Conservation (phyloP, 2,329 filamentous ascomycete genomes). For the Apiospora saccharicola region DNA sequence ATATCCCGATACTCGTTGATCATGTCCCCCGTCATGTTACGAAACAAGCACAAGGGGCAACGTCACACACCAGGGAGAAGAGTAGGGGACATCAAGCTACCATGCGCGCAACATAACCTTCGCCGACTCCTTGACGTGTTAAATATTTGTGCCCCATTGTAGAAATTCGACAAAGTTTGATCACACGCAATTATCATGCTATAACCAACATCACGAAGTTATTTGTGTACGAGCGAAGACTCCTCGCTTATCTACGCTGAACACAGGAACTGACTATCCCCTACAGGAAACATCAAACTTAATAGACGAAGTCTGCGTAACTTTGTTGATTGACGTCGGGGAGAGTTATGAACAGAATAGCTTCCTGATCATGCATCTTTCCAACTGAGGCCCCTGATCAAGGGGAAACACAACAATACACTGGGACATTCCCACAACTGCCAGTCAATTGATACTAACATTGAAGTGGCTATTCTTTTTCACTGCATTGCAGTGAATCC, state of each 20-base stretch:
- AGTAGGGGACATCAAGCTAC: background rate
- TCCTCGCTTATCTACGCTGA: too few species aligned
- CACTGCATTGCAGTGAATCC: too few species aligned
- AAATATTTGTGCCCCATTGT: background rate
- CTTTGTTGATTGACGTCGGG: background rate
- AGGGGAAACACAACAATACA: background rate
- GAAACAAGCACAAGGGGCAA: background rate
- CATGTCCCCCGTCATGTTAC: background rate
- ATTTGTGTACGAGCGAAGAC: too few species aligned
- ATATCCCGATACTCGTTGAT: background rate
- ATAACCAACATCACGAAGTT: too few species aligned
- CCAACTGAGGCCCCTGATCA: background rate
- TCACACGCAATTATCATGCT: too few species aligned
- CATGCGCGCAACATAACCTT: background rate
- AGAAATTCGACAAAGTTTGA: too few species aligned
- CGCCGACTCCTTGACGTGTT: background rate
- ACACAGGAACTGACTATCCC: background rate
- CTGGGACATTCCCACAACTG: background rate
- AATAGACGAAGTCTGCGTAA: too few species aligned
- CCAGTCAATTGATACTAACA: background rate
- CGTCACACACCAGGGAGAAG: background rate
- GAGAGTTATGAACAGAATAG: background rate
- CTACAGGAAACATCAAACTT: background rate
- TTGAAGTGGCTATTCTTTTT: background rate
- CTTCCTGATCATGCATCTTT: background rate